phyloP scores from a whole-genome alignment of 306 rosid species.

The Gleditsia sinensis region DNA sequence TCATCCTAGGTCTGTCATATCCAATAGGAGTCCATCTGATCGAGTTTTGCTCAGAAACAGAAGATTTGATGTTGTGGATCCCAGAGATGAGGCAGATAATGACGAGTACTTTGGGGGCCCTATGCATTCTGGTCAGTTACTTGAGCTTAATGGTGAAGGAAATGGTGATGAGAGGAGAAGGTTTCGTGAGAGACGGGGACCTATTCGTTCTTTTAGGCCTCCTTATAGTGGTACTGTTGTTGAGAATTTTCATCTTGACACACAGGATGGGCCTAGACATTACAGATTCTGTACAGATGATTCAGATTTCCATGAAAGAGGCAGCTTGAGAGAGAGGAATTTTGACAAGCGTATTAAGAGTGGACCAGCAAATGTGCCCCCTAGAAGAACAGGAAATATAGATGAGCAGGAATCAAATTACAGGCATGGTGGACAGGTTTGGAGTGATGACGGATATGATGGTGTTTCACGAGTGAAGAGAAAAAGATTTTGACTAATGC shows the following conservation, averaged over 20 bases:
- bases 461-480: conserved; percentile 72
- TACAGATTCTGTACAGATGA: conserved; percentile 71
- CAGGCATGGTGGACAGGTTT: conserved; percentile 68
- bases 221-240: conserved; percentile 55
- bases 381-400: conserved; percentile 72
- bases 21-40: conserved; percentile 63
- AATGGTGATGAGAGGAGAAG: conserved; percentile 74
- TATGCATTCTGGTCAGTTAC: conserved; percentile 60
- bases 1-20: conserved; percentile 62
- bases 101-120: conserved; percentile 69
- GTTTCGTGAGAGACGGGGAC: conserved; percentile 78
- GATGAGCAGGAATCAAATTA: conserved; percentile 73
- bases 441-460: conserved; percentile 73
- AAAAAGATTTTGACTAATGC: conserved; percentile 61
- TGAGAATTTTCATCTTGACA: conserved; percentile 67
- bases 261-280: conserved; percentile 64
- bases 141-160: conserved; percentile 62
- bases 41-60: conserved; percentile 59
- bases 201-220: conserved; percentile 69
- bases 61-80: conserved; percentile 70
- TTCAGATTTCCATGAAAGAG: conserved; percentile 81
- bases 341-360: conserved; percentile 69
- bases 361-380: conserved; percentile 62
- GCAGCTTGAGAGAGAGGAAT: conserved; percentile 70
- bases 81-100: conserved; percentile 61